Conservation (phyloP, 2,329 filamentous ascomycete genomes). For the Chrysoporthe cubensis region DNA sequence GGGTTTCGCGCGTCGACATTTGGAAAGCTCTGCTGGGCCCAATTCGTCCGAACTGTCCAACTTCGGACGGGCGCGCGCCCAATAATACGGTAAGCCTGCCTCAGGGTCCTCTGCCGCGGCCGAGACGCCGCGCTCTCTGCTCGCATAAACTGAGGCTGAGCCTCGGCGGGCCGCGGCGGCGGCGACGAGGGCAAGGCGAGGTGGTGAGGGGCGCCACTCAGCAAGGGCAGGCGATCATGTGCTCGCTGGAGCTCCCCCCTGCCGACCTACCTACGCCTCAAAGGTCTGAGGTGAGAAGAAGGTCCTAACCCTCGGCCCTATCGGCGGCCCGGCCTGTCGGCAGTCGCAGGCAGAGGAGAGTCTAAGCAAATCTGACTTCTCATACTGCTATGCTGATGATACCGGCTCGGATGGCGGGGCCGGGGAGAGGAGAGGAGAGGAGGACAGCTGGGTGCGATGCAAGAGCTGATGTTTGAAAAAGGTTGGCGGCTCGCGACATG, state of each 20-base stretch:
- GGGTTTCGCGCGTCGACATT: too few species aligned
- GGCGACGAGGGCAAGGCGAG: neutral
- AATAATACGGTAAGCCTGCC: too few species aligned
- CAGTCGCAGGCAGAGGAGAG: neutral
- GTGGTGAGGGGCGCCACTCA: neutral
- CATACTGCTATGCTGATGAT: neutral
- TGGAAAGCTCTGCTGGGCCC: too few species aligned
- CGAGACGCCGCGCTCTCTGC: too few species aligned
- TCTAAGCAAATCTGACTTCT: neutral
- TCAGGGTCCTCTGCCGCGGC: too few species aligned
- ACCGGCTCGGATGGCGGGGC: neutral
- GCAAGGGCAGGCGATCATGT: too few species aligned
- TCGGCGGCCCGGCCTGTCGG: neutral
- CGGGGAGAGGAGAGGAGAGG: neutral
- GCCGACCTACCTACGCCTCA: neutral
- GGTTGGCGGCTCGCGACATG: conserved; percentile 20
- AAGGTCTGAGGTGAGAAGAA: neutral
- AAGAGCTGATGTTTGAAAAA: conserved; percentile 24
- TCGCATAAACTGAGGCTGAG: too few species aligned
- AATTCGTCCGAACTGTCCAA: too few species aligned
- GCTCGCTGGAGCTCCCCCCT: too few species aligned
- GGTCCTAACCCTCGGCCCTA: neutral
- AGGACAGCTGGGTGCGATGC: neutral
- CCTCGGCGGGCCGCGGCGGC: too few species aligned
- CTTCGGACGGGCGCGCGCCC: too few species aligned